A percentile compares a stretch with the other conserved stretches of the same genome.
phyloP scores from a whole-genome alignment of 371 early-diverging fungal genomes.

The Zychaea mexicana region DNA sequence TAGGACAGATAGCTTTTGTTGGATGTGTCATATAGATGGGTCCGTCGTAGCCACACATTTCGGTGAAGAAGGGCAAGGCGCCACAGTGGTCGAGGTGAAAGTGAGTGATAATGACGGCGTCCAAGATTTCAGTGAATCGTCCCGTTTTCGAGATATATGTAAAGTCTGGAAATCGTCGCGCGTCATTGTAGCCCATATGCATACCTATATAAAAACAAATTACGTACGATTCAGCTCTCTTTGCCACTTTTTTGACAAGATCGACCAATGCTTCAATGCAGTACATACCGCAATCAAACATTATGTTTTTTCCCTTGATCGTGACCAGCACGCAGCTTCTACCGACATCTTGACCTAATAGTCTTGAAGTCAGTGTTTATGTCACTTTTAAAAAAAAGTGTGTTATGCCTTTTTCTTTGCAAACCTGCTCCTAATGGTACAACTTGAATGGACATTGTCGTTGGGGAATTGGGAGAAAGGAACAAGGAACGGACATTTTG shows the following conservation, averaged over 20 bases:
- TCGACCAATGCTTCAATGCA: neutral
- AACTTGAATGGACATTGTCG: conserved; percentile 51
- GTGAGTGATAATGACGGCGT: conserved; percentile 93
- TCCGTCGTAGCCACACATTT: conserved; percentile 93
- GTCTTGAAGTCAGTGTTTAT: conserved; percentile 15
- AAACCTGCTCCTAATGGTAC: conserved; percentile 58
- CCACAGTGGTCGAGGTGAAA: conserved; percentile 99
- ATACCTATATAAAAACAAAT: conserved; percentile 64
- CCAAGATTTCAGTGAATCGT: conserved; percentile 83
- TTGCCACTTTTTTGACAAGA: no score
- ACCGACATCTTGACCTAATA: conserved; percentile 86
- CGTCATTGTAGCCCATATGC: conserved; percentile 99
- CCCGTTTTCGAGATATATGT: conserved; percentile 86
- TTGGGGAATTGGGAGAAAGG: neutral
- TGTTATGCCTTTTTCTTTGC: conserved; percentile 16
- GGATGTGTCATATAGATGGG: conserved; percentile 98
- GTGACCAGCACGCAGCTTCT: conserved; percentile 91
- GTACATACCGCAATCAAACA: conserved; percentile 91
- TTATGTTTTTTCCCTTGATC: conserved; percentile 87
- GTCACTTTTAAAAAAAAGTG: neutral
- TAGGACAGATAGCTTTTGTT: conserved; percentile 93
- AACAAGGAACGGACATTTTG: neutral
- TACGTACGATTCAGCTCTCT: no score
- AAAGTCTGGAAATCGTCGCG: conserved; percentile 98
- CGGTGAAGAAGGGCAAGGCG: conserved; percentile 94